Evolutionary conservation across 1,284 basidiomycete species (phyloP), one percentile per base, ranked within the genome.

Genomic region (Rhodotorula sp.): DNA sequence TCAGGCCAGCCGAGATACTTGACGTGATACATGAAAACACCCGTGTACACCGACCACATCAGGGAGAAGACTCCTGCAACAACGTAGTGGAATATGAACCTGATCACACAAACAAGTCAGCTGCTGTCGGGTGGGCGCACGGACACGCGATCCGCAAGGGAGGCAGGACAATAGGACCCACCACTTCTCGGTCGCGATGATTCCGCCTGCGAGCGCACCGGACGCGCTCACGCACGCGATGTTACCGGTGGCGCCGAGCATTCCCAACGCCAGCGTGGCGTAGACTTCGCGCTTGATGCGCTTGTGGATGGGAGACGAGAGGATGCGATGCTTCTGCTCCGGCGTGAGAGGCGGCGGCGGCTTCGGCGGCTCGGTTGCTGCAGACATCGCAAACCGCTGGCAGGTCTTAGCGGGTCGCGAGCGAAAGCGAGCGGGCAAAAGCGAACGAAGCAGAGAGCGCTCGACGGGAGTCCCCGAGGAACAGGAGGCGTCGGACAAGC

Each of bases 51-150:
- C 3, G 42, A 10, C 72, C 67, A 67, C 5, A 70, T 25, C 3
- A 25, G 2, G 23, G 19, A 19, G 5, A 70, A 42, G 13, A 41
- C 8, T 0, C 48, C 16, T 0, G 68, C 62, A 0, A 55, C 12
- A 0, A 41, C 17, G 61, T 67, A 64, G 62, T 70, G 65, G 17
- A 69, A 58, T 41, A 67, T 66, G 59, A 72, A 46, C 70, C 70
- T 67, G 34, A 13, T 27, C 14, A 27, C 14, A 9, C 34, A 9
- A 23, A 19, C 8, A 9, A 8, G 54, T 55, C 54, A 55, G 54
- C 12, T 7, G 53, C 8, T 8, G 53, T 14, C 9, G 7, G 23
- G 10, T 8, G 7, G 16, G 45, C 58, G 17, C 23, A 9, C 14
- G 10, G 27, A 49, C 19, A 41, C 19, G 10, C 14, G 46, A 34